phyloP scores from a whole-genome alignment of 2,329 filamentous ascomycete genomes.

The Pyrenochaeta sp. region DNA sequence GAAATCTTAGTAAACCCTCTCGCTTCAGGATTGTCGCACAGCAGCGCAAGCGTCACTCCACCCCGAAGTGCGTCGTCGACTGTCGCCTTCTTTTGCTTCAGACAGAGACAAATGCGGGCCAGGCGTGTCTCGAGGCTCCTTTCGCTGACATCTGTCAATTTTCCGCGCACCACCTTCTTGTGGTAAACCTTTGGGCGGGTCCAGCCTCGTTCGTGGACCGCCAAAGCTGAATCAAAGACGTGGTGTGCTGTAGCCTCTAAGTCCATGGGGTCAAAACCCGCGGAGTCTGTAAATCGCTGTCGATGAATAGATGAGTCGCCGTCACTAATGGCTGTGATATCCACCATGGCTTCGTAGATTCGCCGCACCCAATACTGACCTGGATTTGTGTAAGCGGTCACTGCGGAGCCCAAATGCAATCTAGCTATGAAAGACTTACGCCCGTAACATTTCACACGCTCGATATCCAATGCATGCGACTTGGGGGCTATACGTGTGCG shows the following conservation, averaged over 20 bases:
- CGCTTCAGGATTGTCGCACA: constrained; percentile 36
- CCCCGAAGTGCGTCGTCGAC: constrained; percentile 39
- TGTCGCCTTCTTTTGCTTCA: constrained; percentile 32
- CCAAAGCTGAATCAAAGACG: constrained; percentile 35
- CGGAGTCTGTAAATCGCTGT: constrained; percentile 20
- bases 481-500: constrained; percentile 21
- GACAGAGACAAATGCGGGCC: constrained; percentile 24
- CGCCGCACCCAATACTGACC: constrained; percentile 41
- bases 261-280: constrained; percentile 21
- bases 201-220: constrained; percentile 38
- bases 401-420: background rate
- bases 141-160: constrained; percentile 22
- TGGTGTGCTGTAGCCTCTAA: constrained; percentile 41
- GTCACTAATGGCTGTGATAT: constrained; percentile 28
- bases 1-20: constrained; percentile 28
- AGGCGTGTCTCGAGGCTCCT: constrained; percentile 31
- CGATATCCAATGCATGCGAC: constrained; percentile 20
- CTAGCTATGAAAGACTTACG: constrained; percentile 16
- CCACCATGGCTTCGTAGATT: constrained; percentile 42
- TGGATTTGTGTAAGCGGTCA: constrained; percentile 5
- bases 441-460: constrained; percentile 29
- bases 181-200: constrained; percentile 28
- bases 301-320: constrained; percentile 19
- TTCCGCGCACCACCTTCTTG: constrained; percentile 34
- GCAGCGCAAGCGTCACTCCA: constrained; percentile 30